Percentiles rank a stretch among this genome's conserved stretches.
Evolutionary conservation across 805 yeast genomes (phyloP).

Genomic region (Candida qinlingensis): DNA sequence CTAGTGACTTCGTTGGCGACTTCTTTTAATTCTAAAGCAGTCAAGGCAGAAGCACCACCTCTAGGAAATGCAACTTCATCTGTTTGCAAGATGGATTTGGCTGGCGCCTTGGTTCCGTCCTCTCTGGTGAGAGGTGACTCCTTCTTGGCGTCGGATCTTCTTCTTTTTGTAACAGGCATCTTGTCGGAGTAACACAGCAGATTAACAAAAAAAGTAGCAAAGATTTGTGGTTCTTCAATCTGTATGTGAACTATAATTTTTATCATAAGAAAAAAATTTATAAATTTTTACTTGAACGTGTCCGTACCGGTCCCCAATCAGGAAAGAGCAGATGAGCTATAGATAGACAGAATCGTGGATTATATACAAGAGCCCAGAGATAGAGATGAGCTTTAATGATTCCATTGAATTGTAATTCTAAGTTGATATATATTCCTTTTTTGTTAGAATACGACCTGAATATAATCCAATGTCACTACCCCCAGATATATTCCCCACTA

Average conservation of each 20-base stretch:
- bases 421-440: no score
- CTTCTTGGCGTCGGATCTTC: constrained; percentile 38
- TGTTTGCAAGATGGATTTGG: constrained; percentile 31
- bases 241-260: not conserved
- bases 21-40: constrained; percentile 88
- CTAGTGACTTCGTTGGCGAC: constrained; percentile 88
- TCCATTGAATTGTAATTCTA: no score
- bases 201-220: not conserved
- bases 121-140: constrained; percentile 36
- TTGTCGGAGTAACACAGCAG: not conserved
- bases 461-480: no score
- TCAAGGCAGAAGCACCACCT: constrained; percentile 85
- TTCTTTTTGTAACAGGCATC: constrained; percentile 38
- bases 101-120: constrained; percentile 35
- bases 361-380: no score
- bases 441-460: no score
- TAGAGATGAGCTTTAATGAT: no score
- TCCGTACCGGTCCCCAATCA: constrained; percentile 16
- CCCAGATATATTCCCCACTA: not conserved
- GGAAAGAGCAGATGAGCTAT: constrained; percentile 21
- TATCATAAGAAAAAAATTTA: constrained; percentile 12
- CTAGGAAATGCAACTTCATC: constrained; percentile 68
- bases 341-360: not conserved
- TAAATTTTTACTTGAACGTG: constrained; percentile 11
- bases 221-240: not conserved